phyloP scores from a whole-genome alignment of 2,329 filamentous ascomycete genomes.

The Diplodia seriata region DNA sequence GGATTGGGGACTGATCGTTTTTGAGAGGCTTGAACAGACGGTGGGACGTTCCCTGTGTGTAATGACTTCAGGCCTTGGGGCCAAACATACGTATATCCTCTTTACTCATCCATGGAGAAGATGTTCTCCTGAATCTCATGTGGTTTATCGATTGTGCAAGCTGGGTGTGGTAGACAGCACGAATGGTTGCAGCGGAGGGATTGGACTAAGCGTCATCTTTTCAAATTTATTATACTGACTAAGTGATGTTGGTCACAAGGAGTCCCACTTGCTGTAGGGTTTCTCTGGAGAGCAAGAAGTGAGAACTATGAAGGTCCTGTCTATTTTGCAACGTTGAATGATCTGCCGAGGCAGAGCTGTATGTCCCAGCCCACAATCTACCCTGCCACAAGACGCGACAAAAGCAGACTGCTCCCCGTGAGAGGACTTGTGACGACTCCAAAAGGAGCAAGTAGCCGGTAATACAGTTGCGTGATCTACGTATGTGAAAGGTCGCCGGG shows the following conservation, averaged over 20 bases:
- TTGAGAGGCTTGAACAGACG: not conserved
- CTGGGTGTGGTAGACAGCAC: not conserved
- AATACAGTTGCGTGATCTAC: conserved; percentile 30
- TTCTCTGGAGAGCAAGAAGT: conserved; percentile 55
- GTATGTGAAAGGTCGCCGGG: not conserved
- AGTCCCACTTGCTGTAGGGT: conserved; percentile 58
- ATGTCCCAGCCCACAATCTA: conserved; percentile 49
- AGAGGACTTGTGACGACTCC: conserved; percentile 53
- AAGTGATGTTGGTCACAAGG: conserved; percentile 58
- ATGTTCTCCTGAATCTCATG: not conserved
- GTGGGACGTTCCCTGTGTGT: not conserved
- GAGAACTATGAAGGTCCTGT: conserved; percentile 64
- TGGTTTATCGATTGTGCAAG: not conserved
- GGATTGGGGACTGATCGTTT: not conserved
- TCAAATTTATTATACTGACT: not conserved
- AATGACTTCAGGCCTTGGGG: not conserved
- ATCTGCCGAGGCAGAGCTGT: conserved; percentile 48
- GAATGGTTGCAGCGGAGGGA: too few species aligned
- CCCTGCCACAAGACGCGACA: conserved; percentile 56
- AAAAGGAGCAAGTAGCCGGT: conserved; percentile 56
- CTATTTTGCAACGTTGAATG: conserved; percentile 55
- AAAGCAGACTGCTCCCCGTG: conserved; percentile 52
- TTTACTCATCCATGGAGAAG: not conserved
- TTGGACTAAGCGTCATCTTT: too few species aligned
- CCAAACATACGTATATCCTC: not conserved